Evolutionary conservation across 1,139 yeast species (phyloP).

Genomic region (Candida neerlandica): DNA sequence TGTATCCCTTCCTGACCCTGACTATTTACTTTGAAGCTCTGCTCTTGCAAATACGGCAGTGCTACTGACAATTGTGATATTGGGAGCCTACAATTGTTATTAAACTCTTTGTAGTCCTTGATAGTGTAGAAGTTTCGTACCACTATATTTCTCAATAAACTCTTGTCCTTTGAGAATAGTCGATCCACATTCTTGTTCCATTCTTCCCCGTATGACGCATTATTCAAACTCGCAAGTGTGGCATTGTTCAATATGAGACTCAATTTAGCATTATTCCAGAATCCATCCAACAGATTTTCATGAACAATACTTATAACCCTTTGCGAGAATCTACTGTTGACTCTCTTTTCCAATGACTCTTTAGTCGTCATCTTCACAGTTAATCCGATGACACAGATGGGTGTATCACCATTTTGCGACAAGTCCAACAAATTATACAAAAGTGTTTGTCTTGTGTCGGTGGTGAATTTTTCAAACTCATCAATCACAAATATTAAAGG

Average conservation of each 20-base stretch:
- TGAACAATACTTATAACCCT: slow-evolving; percentile 64
- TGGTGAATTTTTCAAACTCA: slow-evolving; percentile 79
- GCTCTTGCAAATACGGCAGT: slow-evolving; percentile 37
- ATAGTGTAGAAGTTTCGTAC: slow-evolving; percentile 58
- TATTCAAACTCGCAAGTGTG: slow-evolving; percentile 18
- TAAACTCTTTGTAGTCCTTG: slow-evolving; percentile 60
- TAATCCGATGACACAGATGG: slow-evolving; percentile 81
- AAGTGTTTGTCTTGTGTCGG: slow-evolving; percentile 74
- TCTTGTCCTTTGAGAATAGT: slow-evolving; percentile 15
- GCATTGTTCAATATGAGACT: slow-evolving; percentile 28
- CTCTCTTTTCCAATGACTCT: slow-evolving; percentile 87
- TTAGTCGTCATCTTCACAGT: slow-evolving; percentile 75
- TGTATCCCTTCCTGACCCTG: slow-evolving; percentile 21
- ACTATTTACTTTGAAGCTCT: slow-evolving; percentile 17
- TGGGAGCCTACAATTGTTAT: slow-evolving; percentile 52
- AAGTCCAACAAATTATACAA: slow-evolving; percentile 86
- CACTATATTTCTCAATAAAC: slow-evolving; percentile 21
- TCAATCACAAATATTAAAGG: slow-evolving; percentile 81
- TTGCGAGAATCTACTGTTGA: slow-evolving; percentile 86
- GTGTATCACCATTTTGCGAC: slow-evolving; percentile 72
- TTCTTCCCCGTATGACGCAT: slow-evolving; percentile 27
- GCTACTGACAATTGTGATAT: slow-evolving; percentile 31
- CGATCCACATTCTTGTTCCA: slow-evolving; percentile 57
- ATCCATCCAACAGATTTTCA: slow-evolving; percentile 46
- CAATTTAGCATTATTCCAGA: slow-evolving; percentile 36